Conservation (phyloP, 83 land plant species). For the Picea abies region DNA sequence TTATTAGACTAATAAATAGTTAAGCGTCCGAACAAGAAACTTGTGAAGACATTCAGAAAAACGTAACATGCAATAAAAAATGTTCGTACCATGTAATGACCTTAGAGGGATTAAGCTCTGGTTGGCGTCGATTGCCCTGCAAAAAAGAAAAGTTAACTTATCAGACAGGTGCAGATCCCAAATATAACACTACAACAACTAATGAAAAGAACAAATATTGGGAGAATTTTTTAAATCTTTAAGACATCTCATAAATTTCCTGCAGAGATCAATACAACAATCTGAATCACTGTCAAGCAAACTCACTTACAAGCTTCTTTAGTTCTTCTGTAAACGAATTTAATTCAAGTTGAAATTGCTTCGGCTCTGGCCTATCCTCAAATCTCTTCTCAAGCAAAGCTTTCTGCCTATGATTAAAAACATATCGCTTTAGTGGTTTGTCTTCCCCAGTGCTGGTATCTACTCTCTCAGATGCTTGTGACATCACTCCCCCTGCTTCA, state of each 20-base stretch:
- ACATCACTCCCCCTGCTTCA: slow-evolving; percentile 3
- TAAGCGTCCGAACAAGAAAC: background rate
- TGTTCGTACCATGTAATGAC: slow-evolving; percentile 75
- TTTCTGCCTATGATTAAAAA: slow-evolving; percentile 81
- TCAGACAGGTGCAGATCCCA: background rate
- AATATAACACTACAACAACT: background rate
- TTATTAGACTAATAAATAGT: too few species aligned
- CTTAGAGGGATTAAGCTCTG: slow-evolving; percentile 72
- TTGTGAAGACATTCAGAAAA: background rate
- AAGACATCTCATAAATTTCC: too few species aligned
- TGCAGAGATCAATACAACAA: too few species aligned
- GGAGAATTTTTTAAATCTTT: background rate
- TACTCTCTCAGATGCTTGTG: slow-evolving; percentile 39
- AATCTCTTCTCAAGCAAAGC: slow-evolving; percentile 64
- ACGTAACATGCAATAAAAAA: slow-evolving; percentile 6
- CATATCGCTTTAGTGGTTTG: slow-evolving; percentile 71
- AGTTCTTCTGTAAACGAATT: slow-evolving; percentile 72
- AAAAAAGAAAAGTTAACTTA: background rate
- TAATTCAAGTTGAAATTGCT: slow-evolving; percentile 54
- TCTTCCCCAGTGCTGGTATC: slow-evolving; percentile 50
- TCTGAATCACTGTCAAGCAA: background rate
- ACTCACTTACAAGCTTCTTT: slow-evolving; percentile 50
- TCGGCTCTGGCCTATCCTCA: slow-evolving; percentile 82
- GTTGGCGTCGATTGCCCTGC: slow-evolving; percentile 78
- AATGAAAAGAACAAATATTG: background rate